These are phyloP conservation scores for Samsoniella hepiali DNA, from an alignment of 2,329 filamentous ascomycete species.

Conservation along the genomic window DNA sequence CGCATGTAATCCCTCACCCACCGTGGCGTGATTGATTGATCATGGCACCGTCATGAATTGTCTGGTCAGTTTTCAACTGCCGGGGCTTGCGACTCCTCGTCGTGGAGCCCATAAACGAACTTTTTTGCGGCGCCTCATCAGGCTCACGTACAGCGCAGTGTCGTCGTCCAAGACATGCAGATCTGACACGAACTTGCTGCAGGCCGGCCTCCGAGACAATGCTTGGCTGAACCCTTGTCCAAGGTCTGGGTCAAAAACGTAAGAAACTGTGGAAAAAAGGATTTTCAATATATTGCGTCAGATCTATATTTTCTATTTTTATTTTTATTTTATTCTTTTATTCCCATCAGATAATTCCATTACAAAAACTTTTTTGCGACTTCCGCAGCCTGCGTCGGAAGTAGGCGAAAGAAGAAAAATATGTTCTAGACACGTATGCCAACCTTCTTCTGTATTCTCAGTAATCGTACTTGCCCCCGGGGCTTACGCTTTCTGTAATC, in stretches of 20 bases:
- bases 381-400: neutral
- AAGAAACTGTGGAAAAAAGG: neutral
- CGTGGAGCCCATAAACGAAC: neutral
- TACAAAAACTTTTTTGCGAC: neutral
- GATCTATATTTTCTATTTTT: neutral
- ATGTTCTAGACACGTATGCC: neutral
- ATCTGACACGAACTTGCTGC: too few relatives aligned
- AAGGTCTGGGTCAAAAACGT: neutral
- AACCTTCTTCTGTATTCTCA: neutral
- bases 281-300: neutral
- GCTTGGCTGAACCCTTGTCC: neutral
- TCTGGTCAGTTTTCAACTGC: neutral
- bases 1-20: neutral
- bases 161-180: too few relatives aligned
- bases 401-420: neutral
- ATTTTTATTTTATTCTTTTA: neutral
- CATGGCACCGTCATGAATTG: neutral
- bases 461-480: neutral
- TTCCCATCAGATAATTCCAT: neutral
- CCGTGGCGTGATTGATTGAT: neutral
- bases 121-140: too few relatives aligned
- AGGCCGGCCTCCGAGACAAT: neutral
- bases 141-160: too few relatives aligned
- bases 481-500: constrained; percentile 1
- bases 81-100: neutral